These are phyloP conservation scores for Trichocladium antarcticum DNA, from an alignment of 495 filamentous ascomycete species.

Conservation along the genomic window DNA sequence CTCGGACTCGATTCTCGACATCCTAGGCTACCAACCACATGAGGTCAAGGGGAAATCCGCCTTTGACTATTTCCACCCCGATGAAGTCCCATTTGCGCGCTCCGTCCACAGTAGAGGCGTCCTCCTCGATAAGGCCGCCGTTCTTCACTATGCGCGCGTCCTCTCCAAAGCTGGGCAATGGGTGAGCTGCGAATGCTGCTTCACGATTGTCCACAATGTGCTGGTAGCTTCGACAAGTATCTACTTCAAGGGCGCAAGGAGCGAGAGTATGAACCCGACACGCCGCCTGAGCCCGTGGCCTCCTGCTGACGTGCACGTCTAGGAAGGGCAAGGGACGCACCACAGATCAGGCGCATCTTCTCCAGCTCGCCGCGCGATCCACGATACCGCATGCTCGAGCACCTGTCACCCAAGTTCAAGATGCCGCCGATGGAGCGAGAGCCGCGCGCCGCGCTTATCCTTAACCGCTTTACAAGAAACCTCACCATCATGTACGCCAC, in stretches of 20 bases:
- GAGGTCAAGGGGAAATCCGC: slow-evolving; percentile 67
- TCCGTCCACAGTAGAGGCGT: slow-evolving; percentile 63
- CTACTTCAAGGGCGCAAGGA: slow-evolving; percentile 57
- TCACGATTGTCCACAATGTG: slow-evolving; percentile 79
- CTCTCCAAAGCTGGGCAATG: slow-evolving; percentile 57
- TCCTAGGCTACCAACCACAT: slow-evolving; percentile 66
- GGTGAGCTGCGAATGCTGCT: slow-evolving; percentile 80
- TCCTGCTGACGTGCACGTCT: slow-evolving; percentile 7
- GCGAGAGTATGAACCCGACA: slow-evolving; percentile 47
- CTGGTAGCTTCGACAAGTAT: slow-evolving; percentile 77
- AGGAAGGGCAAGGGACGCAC: slow-evolving; percentile 74
- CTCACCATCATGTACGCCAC: slow-evolving; percentile 82
- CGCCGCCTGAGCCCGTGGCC: not conserved
- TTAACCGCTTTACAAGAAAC: slow-evolving; percentile 78
- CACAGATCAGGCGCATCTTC: slow-evolving; percentile 66
- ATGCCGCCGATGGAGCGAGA: slow-evolving; percentile 57
- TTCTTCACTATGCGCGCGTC: slow-evolving; percentile 68
- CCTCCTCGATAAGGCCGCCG: slow-evolving; percentile 72
- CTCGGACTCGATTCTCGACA: slow-evolving; percentile 72
- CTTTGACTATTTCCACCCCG: slow-evolving; percentile 80
- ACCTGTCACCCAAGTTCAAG: slow-evolving; percentile 72
- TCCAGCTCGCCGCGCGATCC: slow-evolving; percentile 74
- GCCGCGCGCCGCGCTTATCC: slow-evolving; percentile 71
- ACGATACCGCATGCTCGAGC: slow-evolving; percentile 82
- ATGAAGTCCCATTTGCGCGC: slow-evolving; percentile 67